Conservation (phyloP, 2,329 filamentous ascomycete genomes). For the Calonectria crousiana region DNA sequence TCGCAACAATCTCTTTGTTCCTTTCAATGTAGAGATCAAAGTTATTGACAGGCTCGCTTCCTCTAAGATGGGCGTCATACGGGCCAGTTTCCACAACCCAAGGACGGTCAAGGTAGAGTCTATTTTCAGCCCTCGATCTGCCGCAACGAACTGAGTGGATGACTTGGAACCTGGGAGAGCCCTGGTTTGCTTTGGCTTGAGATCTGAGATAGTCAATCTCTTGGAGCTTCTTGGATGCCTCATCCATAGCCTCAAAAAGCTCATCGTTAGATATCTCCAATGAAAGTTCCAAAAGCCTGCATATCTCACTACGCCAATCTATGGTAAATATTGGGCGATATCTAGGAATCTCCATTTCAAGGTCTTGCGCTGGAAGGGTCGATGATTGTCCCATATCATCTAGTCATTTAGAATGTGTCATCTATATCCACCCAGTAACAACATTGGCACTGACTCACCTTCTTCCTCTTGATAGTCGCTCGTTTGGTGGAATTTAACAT, state of each 20-base stretch:
- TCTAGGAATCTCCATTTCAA: not conserved
- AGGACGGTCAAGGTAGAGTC: not conserved
- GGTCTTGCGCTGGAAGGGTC: not conserved
- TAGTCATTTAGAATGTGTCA: not conserved
- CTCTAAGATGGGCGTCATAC: not conserved
- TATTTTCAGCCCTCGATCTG: not conserved
- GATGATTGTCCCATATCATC: not conserved
- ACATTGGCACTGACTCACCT: not conserved
- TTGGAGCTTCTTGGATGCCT: not conserved
- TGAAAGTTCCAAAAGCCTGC: not conserved
- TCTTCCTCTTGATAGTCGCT: not conserved
- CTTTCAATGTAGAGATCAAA: not conserved
- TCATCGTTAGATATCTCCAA: not conserved
- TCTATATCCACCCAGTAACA: not conserved
- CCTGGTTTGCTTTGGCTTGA: not conserved
- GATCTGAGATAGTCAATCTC: not conserved
- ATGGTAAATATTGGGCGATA: not conserved
- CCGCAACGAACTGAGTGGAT: not conserved
- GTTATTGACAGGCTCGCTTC: not conserved
- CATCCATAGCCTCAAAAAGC: not conserved
- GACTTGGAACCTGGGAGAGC: not conserved
- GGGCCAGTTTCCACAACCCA: not conserved
- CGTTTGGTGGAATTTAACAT: not conserved
- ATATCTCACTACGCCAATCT: not conserved
- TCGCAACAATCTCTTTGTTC: not conserved